Conservation (phyloP, 139 green algal species). For the Eudorina sp. region DNA sequence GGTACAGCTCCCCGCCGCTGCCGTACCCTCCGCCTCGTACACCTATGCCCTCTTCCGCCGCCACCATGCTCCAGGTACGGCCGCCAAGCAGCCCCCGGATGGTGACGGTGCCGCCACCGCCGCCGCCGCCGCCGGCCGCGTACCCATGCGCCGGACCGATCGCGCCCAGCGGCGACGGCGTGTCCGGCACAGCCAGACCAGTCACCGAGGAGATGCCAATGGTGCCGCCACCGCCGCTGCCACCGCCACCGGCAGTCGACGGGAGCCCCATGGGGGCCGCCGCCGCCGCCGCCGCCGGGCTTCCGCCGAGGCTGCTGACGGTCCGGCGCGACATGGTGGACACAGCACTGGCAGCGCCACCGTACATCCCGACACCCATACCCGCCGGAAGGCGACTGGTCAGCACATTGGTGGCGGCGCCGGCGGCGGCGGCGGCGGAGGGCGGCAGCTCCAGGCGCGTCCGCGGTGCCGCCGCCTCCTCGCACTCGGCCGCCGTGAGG, state of each 20-base stretch:
- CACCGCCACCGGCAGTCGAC: neutral
- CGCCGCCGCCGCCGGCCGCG: neutral
- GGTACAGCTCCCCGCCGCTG: neutral
- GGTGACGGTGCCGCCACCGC: neutral
- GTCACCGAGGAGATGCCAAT: neutral
- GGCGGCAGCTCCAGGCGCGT: conserved; percentile 43
- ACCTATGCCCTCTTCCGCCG: neutral
- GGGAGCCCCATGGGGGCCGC: neutral
- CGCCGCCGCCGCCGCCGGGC: neutral
- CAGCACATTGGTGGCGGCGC: neutral
- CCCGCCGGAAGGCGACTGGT: neutral
- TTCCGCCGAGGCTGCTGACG: neutral
- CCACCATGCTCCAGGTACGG: neutral
- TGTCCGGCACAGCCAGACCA: conserved; percentile 3
- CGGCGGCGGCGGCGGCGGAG: neutral
- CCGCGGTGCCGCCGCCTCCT: conserved; percentile 12
- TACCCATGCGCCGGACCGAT: neutral
- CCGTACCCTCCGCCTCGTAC: neutral
- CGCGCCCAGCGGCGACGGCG: neutral
- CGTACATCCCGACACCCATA: neutral
- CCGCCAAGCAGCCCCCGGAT: neutral
- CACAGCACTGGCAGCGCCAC: too few species aligned
- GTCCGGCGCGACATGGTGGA: neutral
- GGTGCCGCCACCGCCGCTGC: neutral
- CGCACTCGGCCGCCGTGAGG: conserved; percentile 35